Percentiles rank a stretch among this genome's conserved stretches.
These are phyloP conservation scores for Paecilomyces formosus DNA, from an alignment of 2,329 filamentous ascomycete species.

Conservation along the genomic window DNA sequence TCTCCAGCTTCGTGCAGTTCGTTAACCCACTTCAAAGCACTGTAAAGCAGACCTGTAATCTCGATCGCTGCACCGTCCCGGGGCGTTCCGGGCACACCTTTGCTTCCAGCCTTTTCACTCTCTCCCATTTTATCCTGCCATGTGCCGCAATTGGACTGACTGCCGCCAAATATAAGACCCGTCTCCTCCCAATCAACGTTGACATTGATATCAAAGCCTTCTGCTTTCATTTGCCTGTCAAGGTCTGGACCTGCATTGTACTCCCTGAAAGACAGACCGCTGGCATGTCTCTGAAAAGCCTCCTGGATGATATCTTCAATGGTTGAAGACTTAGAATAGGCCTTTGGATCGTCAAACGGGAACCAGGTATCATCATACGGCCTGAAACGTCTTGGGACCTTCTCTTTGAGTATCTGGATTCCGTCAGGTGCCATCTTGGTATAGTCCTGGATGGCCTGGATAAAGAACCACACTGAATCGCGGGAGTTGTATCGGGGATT, in stretches of 20 bases:
- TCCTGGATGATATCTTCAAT: conserved; percentile 90
- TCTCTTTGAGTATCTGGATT: conserved; percentile 62
- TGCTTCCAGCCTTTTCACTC: conserved; percentile 79
- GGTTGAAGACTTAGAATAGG: conserved; percentile 77
- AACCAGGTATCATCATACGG: conserved; percentile 98
- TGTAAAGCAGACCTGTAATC: conserved; percentile 90
- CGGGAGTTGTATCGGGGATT: conserved; percentile 89
- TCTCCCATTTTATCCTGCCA: conserved; percentile 99
- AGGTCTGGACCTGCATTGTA: conserved; percentile 85
- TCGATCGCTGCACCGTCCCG: conserved; percentile 92
- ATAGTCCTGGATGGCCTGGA: conserved; percentile 95
- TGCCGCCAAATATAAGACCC: conserved; percentile 89
- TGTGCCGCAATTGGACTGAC: conserved; percentile 89
- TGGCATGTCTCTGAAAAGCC: conserved; percentile 82
- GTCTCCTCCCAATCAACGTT: conserved; percentile 80
- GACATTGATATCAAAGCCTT: conserved; percentile 88
- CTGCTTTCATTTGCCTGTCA: conserved; percentile 85
- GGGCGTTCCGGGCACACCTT: conserved; percentile 91
- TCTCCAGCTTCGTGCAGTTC: conserved; percentile 59
- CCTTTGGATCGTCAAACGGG: conserved; percentile 66
- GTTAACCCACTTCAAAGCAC: conserved; percentile 73
- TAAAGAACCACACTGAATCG: conserved; percentile 96
- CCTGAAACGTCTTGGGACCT: conserved; percentile 75
- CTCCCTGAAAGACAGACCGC: conserved; percentile 85
- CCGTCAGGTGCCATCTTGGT: conserved; percentile 74